These are phyloP conservation scores for Euptelea pleiosperma DNA, from an alignment of 164 flowering plant species.

Conservation along the genomic window DNA sequence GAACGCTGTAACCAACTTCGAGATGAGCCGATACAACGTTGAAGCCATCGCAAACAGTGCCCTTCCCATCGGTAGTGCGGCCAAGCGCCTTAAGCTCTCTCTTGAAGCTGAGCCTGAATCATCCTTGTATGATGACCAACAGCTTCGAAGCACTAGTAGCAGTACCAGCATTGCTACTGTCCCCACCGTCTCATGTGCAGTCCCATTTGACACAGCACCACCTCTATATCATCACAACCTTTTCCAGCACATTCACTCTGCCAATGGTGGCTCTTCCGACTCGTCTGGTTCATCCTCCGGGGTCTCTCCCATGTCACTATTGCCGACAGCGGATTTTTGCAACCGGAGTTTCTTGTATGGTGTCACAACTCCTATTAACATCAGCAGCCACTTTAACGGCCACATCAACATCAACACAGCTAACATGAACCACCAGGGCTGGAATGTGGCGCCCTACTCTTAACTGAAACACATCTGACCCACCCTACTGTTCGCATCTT, in stretches of 20 bases:
- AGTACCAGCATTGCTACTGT: no score
- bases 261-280: no score
- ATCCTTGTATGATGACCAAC: constrained; percentile 19
- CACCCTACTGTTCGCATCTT: no score
- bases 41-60: constrained; percentile 65
- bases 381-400: constrained; percentile 13
- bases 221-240: constrained; percentile 44
- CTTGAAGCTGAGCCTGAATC: constrained; percentile 49
- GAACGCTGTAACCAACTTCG: constrained; percentile 88
- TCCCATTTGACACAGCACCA: constrained; percentile 29
- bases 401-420: constrained; percentile 1
- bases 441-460: constrained; percentile 9
- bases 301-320: constrained; percentile 20
- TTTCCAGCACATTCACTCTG: constrained; percentile 7
- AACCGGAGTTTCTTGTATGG: constrained; percentile 31
- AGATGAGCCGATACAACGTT: constrained; percentile 76
- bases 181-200: no score
- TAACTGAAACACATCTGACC: no score
- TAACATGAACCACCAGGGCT: constrained; percentile 8
- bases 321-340: constrained; percentile 40
- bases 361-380: constrained; percentile 42
- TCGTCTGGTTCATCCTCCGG: no score
- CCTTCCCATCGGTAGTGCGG: constrained; percentile 79
- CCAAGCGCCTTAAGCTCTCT: constrained; percentile 64
- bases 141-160: constrained; percentile 30